phyloP scores from a whole-genome alignment of 2,329 filamentous ascomycete genomes.

The Furcasterigmium furcatum region DNA sequence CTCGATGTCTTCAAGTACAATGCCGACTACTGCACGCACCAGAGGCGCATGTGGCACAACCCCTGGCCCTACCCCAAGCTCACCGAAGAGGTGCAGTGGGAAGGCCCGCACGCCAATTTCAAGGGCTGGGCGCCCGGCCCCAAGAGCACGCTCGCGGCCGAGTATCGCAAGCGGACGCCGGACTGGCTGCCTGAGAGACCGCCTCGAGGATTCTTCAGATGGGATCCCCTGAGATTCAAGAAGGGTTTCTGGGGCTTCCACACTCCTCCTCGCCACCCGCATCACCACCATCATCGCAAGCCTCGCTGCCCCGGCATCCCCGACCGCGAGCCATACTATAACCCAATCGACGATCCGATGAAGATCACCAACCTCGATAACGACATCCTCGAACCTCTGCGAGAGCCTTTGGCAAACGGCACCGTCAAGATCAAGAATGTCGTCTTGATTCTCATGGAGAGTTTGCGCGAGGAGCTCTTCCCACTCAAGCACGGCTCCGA shows the following conservation, averaged over 20 bases:
- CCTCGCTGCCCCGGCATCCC: conserved; percentile 1
- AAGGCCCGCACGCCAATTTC: conserved; percentile 20
- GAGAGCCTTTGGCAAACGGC: conserved; percentile 8
- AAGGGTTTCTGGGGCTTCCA: conserved; percentile 6
- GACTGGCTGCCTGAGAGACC: conserved; percentile 23
- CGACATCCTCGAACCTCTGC: conserved; percentile 14
- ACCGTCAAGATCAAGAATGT: conserved; percentile 30
- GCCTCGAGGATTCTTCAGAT: conserved; percentile 24
- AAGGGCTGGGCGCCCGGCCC: conserved; percentile 26
- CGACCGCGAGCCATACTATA: conserved; percentile 23
- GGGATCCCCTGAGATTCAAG: conserved; percentile 20
- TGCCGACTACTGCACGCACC: conserved; percentile 19
- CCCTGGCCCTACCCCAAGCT: conserved; percentile 24
- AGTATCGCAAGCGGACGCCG: conserved; percentile 19
- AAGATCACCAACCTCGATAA: conserved; percentile 26
- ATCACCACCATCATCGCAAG: no score
- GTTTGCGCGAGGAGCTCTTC: conserved; percentile 29
- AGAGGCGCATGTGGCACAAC: conserved; percentile 16
- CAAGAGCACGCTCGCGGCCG: conserved; percentile 16
- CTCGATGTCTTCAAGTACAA: conserved; percentile 19
- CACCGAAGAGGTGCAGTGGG: conserved; percentile 19
- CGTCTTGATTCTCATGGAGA: conserved; percentile 30
- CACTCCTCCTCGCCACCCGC: background rate
- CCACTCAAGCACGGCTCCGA: conserved; percentile 27
- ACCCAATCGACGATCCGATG: conserved; percentile 23